Evolutionary conservation across 768 basidiomycete genomes (phyloP).

Genomic region (Tremella fuciformis): DNA sequence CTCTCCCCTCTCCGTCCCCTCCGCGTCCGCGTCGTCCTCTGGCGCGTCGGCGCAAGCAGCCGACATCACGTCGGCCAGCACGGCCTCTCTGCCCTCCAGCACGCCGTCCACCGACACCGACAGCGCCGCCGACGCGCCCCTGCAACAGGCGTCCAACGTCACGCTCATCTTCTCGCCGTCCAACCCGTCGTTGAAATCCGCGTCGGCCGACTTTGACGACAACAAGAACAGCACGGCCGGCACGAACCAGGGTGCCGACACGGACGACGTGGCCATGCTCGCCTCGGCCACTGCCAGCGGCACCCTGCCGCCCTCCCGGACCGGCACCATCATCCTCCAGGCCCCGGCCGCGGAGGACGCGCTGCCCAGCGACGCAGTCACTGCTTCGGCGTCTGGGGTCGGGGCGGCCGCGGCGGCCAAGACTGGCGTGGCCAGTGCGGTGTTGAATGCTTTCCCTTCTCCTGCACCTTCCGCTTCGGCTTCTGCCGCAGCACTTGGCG

Average conservation of each 20-base stretch:
- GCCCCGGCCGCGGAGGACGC: too few species aligned
- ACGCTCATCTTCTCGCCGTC: constrained; percentile 39
- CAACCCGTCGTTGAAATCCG: constrained; percentile 20
- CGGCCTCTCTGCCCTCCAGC: constrained; percentile 1
- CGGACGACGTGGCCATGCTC: too few species aligned
- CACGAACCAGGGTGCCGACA: constrained; percentile 3
- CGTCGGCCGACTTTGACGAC: not conserved
- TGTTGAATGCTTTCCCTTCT: too few species aligned
- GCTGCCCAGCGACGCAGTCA: too few species aligned
- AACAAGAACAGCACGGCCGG: not conserved
- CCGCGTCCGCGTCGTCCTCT: not conserved
- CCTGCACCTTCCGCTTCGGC: too few species aligned
- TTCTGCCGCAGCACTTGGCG: too few species aligned
- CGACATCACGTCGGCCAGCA: constrained; percentile 9
- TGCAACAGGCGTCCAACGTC: constrained; percentile 26
- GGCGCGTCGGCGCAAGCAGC: not conserved
- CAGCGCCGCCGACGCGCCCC: constrained; percentile 40
- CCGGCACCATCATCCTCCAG: too few species aligned
- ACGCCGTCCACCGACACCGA: constrained; percentile 9
- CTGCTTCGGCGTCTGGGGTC: too few species aligned
- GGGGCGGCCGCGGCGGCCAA: too few species aligned
- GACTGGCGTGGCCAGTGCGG: too few species aligned
- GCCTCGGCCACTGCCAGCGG: too few species aligned
- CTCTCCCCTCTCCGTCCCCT: not conserved
- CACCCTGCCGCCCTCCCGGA: too few species aligned